Evolutionary conservation across 495 filamentous ascomycete genomes (phyloP), one percentile per base, ranked within the genome.

Genomic region (Evansstolkia leycettana): DNA sequence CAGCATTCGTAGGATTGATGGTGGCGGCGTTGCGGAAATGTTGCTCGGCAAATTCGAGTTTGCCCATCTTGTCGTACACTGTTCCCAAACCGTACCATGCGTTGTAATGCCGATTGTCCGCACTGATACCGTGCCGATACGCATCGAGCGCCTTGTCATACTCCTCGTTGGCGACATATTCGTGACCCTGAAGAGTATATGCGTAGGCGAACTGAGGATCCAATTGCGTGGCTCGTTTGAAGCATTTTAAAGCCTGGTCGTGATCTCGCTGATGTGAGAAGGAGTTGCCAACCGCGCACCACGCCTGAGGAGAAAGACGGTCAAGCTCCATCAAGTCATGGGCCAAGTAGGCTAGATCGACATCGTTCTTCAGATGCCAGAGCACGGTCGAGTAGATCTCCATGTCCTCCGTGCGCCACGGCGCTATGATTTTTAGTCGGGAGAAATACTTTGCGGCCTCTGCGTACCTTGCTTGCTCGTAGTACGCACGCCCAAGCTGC

Each of bases 381-480:
- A 98, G 74, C n/a, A 89, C 76, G 9, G 92, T 96, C 2, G 89
- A 95, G 55, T 90, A 98, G 14, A 94, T 78, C 48, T 98, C 90
- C 88, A 95, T 94, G 48, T 94, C 88, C 43, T 88, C 80, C 31
- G 87, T 65, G 13, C 82, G 75, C 3, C 82, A 79, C 5, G 86
- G 87, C 16, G 82, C 76, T 31, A 88, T 62, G 25, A 73, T 65
- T 39, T 80, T 80, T 20, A 95, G 70, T 28, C 78, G 73, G 26
- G 74, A 60, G 55, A 92, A 98, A 45, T 75, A 76, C 46, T 82
- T 85, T 46, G 93, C 88, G 4, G 90, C 84, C 31, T 93, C 84
- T 1, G 64, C 56, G 47, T 94, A 94, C 50, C 78, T 69, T 1
- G 80, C 78, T 54, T 84, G 80, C 58, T 98, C 90, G 52, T 90